These are phyloP conservation scores for Stephania cephalantha DNA, from an alignment of 164 flowering plant genomes.

Conservation along the genomic window DNA sequence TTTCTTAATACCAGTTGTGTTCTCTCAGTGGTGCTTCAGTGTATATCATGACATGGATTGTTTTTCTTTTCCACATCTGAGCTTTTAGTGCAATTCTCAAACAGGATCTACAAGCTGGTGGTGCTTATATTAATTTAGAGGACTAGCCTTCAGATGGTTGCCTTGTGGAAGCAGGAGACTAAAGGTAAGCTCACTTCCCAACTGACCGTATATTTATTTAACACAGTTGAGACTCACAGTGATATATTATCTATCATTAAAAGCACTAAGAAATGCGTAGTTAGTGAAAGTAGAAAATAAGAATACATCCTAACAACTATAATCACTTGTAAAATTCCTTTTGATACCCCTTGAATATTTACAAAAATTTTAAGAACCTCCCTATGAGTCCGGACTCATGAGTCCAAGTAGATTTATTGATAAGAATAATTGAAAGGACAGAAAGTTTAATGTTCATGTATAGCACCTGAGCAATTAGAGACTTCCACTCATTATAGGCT, in stretches of 20 bases:
- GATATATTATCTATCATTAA: neutral
- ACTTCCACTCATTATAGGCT: neutral
- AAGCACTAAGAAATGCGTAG: neutral
- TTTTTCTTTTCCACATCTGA: neutral
- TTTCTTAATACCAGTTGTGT: no score
- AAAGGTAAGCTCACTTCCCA: conserved; percentile 1
- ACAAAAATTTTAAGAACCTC: no score
- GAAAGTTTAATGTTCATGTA: neutral
- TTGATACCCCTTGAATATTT: no score
- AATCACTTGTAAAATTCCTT: no score
- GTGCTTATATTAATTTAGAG: neutral
- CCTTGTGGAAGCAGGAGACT: neutral
- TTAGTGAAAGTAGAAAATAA: neutral
- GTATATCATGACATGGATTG: neutral
- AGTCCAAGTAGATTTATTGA: no score
- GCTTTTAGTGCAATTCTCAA: neutral
- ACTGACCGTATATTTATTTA: neutral
- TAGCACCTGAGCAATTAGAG: neutral
- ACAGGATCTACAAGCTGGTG: neutral
- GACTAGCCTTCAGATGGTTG: neutral
- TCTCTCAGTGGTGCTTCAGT: neutral
- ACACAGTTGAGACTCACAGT: conserved; percentile 1
- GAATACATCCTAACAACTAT: neutral
- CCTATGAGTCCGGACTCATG: no score
- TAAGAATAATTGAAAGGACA: neutral